Base-by-base conservation (phyloP, 345 rosid species). In the Salix dunnii region DNA sequence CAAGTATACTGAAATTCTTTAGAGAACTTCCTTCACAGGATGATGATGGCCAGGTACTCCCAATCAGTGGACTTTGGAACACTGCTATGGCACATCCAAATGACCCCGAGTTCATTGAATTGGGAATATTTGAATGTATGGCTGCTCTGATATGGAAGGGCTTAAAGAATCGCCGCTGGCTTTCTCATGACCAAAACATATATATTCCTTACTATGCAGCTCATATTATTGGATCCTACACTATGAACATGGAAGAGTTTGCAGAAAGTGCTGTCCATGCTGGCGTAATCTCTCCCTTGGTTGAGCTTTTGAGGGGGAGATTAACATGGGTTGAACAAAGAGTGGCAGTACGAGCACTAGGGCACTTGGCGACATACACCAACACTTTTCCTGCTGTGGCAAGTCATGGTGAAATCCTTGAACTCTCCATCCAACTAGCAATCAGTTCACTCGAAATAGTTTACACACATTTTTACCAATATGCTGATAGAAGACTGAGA, bases 11-110 rank as follows among this genome's bases (percentile, higher is more conserved):
- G 83, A 96, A 94, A 82, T 96, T 94, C 87, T 96, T 96, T 73
- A 80, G 97, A 55, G 99, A 96, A 76, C 94, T 96, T 79, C 98
- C 98, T 83, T 89, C 93, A 30, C 97, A 92, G 73, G 98, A 96
- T 79, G 97, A 91, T 73, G 96, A 96, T 80, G 98, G 96, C 63
- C 99, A 94, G 83, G 99, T 96, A 74, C 96, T 96, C 71, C 97
- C 99, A 18, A 94, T 96, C 71, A 96, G 99, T 74, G 99, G 99
- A 55, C 93, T 96, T 36, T 96, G 99, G 99, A 96, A 96, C 88
- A 96, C 99, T 67, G 99, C 99, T 60, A 96, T 94, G 99, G 98
- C 99, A 28, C 98, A 96, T 82, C 99, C 99, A 17, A 94, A 96
- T 70, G 98, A 96, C 75, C 97, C 98, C 0, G 99, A 96, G 82